Evolutionary conservation across 129 eudicot genomes (phyloP), one percentile per base, ranked within the genome.

Genomic region (Flaveria brownii): DNA sequence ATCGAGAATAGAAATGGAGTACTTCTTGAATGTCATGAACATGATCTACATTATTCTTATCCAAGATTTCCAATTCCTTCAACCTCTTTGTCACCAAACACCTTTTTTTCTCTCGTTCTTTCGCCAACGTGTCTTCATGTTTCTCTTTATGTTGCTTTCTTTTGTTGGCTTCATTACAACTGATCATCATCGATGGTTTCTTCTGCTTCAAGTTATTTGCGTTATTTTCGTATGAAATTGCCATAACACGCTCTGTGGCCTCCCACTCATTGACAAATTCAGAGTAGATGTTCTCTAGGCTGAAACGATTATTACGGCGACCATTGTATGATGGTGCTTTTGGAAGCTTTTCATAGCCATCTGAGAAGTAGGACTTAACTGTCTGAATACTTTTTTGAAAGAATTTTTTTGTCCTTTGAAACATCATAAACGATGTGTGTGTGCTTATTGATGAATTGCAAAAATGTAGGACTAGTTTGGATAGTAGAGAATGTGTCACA

Each of bases 341-440:
- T 13, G 96, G 88, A 43, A 89, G 86, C 80, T 47, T 89, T 64
- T 85, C 75, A 43, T 87, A 89, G 22, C 89, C 88, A 28, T 61
- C 76, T 0, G 75, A 80, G 45, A 89, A 80, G 45, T 87, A 83
- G 26, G 86, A 83, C 80, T 87, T 89, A 33, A 89, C 49, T 39
- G 78, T 83, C 9, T 78, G 73, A 9, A 87, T 46, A 23, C 89
- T 81, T 78, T 71, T 83, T 17, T 83, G 79, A 67, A 87, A 81
- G 73, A 87, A 71, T 76, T 76, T 87, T 71, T 83, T 89, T 45
- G 91, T 85, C 33, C 72, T 79, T 4, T 62, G 57, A 49, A 80
- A 68, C 84, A 80, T 74, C 7, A 64, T 28, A 67, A 26, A 8
- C 11, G 22, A 2, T 5, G 8, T 26, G 45, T 5, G 8, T 26